Evolutionary conservation across 2,329 filamentous ascomycete species (phyloP).

Genomic region (Fusarium miscanthi): DNA sequence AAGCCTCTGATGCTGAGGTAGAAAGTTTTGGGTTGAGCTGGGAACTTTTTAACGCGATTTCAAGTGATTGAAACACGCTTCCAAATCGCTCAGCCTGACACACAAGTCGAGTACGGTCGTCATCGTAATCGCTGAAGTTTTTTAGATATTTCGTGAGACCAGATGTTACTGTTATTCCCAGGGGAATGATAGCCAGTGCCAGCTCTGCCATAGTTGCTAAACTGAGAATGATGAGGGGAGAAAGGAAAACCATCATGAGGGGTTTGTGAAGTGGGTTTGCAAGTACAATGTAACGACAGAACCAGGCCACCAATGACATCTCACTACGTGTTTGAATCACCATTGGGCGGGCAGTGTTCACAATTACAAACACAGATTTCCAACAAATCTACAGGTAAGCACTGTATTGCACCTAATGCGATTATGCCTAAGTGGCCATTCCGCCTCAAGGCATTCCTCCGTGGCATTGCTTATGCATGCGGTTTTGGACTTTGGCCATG

Average conservation of each 20-base stretch:
- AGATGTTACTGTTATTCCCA: not conserved
- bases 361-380: accelerated
- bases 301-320: not conserved
- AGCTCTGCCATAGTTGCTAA: not conserved
- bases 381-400: accelerated
- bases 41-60: accelerated
- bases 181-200: accelerated
- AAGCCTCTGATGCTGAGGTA: not conserved
- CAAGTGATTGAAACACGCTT: not conserved
- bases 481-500: accelerated
- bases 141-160: not conserved
- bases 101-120: not conserved
- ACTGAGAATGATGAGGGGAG: accelerated
- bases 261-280: accelerated
- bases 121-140: not conserved
- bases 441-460: not conserved
- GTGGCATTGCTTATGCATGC: not conserved
- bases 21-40: not conserved
- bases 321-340: accelerated
- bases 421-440: not conserved
- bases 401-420: accelerated
- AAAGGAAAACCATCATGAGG: accelerated
- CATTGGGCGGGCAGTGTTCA: accelerated
- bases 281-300: not conserved
- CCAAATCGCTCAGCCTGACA: not conserved